Conservation (phyloP, 2,329 filamentous ascomycete species). For the Phoma sp. region DNA sequence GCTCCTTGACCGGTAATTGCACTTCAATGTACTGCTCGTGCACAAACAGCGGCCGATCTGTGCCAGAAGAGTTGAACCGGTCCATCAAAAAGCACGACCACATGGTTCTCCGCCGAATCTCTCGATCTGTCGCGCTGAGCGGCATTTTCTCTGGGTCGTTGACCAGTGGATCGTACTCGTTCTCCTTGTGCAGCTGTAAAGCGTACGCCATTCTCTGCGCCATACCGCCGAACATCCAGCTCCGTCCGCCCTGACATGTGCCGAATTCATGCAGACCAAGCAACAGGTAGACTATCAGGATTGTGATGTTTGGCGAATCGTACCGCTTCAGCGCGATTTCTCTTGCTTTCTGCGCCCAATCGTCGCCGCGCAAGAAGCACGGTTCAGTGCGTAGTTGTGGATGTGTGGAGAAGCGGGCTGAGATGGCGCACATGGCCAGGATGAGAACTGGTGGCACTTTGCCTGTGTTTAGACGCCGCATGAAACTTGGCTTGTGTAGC, state of each 20-base stretch:
- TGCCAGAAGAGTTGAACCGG: slow-evolving; percentile 94
- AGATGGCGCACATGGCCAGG: slow-evolving; percentile 91
- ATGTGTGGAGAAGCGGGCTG: slow-evolving; percentile 93
- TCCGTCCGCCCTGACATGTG: slow-evolving; percentile 92
- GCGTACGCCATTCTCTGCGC: slow-evolving; percentile 97
- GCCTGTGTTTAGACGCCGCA: slow-evolving; percentile 81
- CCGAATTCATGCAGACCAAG: slow-evolving; percentile 94
- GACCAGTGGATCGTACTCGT: slow-evolving; percentile 79
- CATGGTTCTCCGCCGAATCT: slow-evolving; percentile 93
- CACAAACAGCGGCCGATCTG: slow-evolving; percentile 88
- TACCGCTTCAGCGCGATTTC: slow-evolving; percentile 87
- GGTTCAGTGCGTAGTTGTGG: slow-evolving; percentile 77
- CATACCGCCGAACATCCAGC: slow-evolving; percentile 94
- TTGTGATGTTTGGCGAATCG: slow-evolving; percentile 95
- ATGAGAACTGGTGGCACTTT: slow-evolving; percentile 87
- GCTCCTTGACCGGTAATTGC: slow-evolving; percentile 88
- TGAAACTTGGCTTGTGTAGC: slow-evolving; percentile 95
- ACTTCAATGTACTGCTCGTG: slow-evolving; percentile 88
- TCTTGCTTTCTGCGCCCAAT: slow-evolving; percentile 87
- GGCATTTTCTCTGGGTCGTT: slow-evolving; percentile 65
- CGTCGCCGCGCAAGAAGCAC: slow-evolving; percentile 85
- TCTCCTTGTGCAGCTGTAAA: slow-evolving; percentile 87
- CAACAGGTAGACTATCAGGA: slow-evolving; percentile 86
- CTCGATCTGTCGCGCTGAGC: slow-evolving; percentile 88
- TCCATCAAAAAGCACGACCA: slow-evolving; percentile 99